Evolutionary conservation across 2,329 filamentous ascomycete species (phyloP).

Genomic region (Aspergillus tamarii): DNA sequence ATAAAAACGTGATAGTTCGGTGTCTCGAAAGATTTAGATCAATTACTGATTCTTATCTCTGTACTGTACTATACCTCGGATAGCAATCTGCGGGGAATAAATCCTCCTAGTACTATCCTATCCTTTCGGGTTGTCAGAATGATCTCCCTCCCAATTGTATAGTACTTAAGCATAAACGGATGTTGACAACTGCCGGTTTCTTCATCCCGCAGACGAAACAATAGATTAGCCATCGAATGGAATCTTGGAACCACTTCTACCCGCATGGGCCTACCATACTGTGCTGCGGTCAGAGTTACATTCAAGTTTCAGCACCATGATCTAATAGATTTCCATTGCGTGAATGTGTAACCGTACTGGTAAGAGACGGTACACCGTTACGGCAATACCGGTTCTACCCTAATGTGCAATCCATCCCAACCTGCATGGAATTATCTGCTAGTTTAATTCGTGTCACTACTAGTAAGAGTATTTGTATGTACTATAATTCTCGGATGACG

Average conservation of each 20-base stretch:
- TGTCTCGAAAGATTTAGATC: neutral
- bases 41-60: neutral
- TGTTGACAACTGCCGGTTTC: neutral
- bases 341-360: neutral
- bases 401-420: neutral
- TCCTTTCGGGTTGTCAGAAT: neutral
- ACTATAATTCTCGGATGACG: slow-evolving; percentile 23
- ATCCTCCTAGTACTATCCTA: neutral
- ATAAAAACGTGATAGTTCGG: neutral
- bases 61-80: neutral
- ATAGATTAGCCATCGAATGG: neutral
- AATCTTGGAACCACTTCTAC: neutral
- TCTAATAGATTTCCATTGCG: neutral
- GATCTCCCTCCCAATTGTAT: neutral
- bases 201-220: neutral
- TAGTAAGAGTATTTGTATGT: neutral
- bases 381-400: neutral
- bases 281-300: slow-evolving; percentile 2
- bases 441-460: slow-evolving; percentile 1
- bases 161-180: neutral
- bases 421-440: slow-evolving; percentile 1
- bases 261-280: neutral
- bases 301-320: neutral
- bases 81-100: neutral
- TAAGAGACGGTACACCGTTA: neutral